Evolutionary conservation across 495 filamentous ascomycete species (phyloP).

Genomic region (Amorphotheca resinae): DNA sequence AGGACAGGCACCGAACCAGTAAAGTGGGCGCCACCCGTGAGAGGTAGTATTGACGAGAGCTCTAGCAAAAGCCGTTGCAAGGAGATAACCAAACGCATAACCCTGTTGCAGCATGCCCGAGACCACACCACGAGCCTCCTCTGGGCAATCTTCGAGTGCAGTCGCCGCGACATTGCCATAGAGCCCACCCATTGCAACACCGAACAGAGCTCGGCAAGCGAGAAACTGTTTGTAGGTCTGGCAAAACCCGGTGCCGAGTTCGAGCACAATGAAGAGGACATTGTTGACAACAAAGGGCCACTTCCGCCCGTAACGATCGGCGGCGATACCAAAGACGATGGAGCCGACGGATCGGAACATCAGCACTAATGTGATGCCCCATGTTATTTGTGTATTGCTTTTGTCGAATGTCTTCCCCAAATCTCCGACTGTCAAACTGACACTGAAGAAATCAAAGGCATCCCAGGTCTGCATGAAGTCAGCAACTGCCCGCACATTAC

Average conservation of each 20-base stretch:
- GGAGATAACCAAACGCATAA: conserved; percentile 63
- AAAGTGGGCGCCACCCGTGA: conserved; percentile 25
- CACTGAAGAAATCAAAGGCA: conserved; percentile 65
- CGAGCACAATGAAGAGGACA: conserved; percentile 46
- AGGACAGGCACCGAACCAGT: conserved; percentile 25
- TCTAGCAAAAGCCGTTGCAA: conserved; percentile 47
- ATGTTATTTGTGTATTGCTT: conserved; percentile 49
- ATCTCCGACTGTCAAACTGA: conserved; percentile 57
- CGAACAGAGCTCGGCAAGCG: conserved; percentile 58
- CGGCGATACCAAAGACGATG: conserved; percentile 55
- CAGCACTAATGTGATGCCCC: conserved; percentile 62
- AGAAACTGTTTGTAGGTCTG: conserved; percentile 54
- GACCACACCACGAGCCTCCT: conserved; percentile 36
- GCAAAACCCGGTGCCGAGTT: conserved; percentile 63
- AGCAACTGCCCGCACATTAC: conserved; percentile 21
- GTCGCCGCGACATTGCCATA: conserved; percentile 66
- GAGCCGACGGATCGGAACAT: conserved; percentile 59
- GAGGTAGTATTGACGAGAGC: conserved; percentile 23
- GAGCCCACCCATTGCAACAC: conserved; percentile 73
- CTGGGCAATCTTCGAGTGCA: conserved; percentile 63
- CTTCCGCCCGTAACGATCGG: conserved; percentile 64
- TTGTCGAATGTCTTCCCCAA: conserved; percentile 50
- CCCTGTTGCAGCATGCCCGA: conserved; percentile 68
- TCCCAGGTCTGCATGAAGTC: conserved; percentile 50
- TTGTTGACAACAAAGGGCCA: conserved; percentile 70